phyloP scores from a whole-genome alignment of 495 filamentous ascomycete genomes.

The Lasiosphaeris hirsuta region DNA sequence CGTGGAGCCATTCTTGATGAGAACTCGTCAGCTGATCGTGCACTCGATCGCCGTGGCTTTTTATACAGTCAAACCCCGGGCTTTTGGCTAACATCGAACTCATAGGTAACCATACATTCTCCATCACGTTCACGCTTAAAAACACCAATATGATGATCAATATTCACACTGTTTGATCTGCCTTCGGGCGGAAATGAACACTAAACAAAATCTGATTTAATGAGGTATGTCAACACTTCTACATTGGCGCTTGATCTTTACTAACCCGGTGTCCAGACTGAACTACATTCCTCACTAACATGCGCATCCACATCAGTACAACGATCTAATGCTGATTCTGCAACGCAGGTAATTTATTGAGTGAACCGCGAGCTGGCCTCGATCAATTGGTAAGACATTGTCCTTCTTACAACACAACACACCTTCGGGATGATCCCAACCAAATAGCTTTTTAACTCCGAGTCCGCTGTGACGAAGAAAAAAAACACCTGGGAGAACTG shows the following conservation, averaged over 20 bases:
- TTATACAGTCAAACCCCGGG: background rate
- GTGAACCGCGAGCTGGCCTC: slow-evolving; percentile 11
- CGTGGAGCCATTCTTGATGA: slow-evolving; percentile 85
- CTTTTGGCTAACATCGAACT: slow-evolving; percentile 32
- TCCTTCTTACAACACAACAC: slow-evolving; percentile 16
- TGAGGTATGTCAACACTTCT: slow-evolving; percentile 63
- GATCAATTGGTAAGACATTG: slow-evolving; percentile 19
- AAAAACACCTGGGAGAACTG: slow-evolving; percentile 97
- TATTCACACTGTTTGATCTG: slow-evolving; percentile 99
- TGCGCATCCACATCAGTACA: slow-evolving; percentile 9
- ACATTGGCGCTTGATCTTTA: background rate
- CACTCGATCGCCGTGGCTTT: slow-evolving; percentile 28
- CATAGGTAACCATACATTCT: slow-evolving; percentile 42
- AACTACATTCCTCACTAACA: slow-evolving; percentile 19
- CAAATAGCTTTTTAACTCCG: slow-evolving; percentile 69
- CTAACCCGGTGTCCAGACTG: slow-evolving; percentile 46
- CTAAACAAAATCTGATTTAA: slow-evolving; percentile 97
- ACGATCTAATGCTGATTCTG: slow-evolving; percentile 24
- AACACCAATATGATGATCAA: slow-evolving; percentile 44
- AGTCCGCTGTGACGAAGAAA: slow-evolving; percentile 65
- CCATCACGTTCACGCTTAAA: slow-evolving; percentile 22
- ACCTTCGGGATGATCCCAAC: slow-evolving; percentile 67
- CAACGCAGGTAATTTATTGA: slow-evolving; percentile 33
- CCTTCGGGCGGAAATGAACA: slow-evolving; percentile 71
- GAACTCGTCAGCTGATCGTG: slow-evolving; percentile 89